Evolutionary conservation across 106 monocot species (phyloP), one percentile per base, ranked within the genome.

Genomic region (Dendrobium officinale): DNA sequence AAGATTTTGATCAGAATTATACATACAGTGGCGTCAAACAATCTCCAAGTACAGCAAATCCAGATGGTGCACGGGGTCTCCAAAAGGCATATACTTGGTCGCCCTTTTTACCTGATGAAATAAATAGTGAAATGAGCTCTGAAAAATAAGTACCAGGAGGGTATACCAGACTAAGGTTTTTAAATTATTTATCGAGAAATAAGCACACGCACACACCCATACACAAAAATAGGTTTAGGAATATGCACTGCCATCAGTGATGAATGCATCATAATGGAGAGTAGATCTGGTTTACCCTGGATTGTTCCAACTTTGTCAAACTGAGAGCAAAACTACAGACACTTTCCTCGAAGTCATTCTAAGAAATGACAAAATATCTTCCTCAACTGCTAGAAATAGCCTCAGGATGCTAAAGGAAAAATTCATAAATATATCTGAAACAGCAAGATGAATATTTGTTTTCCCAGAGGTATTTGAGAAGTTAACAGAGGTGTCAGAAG

Each of bases 1-100:
- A 17, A 83, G 51, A 75, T 84, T 64, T 16, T 76, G 31, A 66
- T 27, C 6, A 64, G 70, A 42, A 22, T 75, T 75, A 47, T 78
- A 88, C 86, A 78, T 48, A 99, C 98, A 87, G 54, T 55, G 98
- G 95, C 58, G 93, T 99, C 72, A 99, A 86, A 83, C 93, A 99
- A 56, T 99, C 99, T 58, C 93, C 99, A 84, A 99, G 93, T 84
- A 93, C 83, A 84, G 95, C 99, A 91, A 86, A 99, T 79, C 99
- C 99, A 87, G 99, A 88, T 86, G 99, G 99, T 68, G 93, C 89
- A 77, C 93, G 88, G 77, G 99, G 91, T 82, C 99, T 89, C 99
- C 99, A 99, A 80, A 99, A 91, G 17, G 99, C 80, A 82, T 87
- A 99, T 55, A 76, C 91, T 85, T 88, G 89, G 42, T 85, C 87